These are phyloP conservation scores for Colletotrichum eremochloae DNA, from an alignment of 2,329 filamentous ascomycete genomes.

Conservation along the genomic window DNA sequence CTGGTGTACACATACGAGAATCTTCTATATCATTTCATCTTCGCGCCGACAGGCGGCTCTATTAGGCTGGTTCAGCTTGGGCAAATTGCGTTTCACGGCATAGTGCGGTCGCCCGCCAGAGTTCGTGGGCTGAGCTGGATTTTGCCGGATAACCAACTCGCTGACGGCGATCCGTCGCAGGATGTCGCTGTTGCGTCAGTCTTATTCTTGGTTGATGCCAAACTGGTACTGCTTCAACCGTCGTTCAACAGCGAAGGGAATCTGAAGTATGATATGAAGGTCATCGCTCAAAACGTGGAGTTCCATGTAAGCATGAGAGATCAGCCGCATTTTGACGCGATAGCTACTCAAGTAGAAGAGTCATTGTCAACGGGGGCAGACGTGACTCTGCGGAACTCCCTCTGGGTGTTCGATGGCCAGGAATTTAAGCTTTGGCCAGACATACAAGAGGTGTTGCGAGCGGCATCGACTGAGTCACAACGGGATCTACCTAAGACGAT, in stretches of 20 bases:
- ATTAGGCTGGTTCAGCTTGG: conserved; percentile 92
- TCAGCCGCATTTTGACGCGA: conserved; percentile 65
- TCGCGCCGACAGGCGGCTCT: conserved; percentile 76
- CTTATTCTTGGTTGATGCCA: conserved; percentile 96
- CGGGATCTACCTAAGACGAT: conserved; percentile 82
- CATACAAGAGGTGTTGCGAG: conserved; percentile 84
- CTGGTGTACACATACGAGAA: conserved; percentile 98
- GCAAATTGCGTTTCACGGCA: conserved; percentile 96
- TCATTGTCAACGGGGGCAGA: conserved; percentile 28
- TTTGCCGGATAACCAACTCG: conserved; percentile 87
- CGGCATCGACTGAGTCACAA: conserved; percentile 73
- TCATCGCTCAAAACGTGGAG: conserved; percentile 95
- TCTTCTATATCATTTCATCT: conserved; percentile 93
- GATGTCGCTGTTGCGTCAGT: conserved; percentile 95
- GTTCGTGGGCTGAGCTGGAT: conserved; percentile 97
- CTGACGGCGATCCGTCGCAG: conserved; percentile 93
- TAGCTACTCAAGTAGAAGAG: conserved; percentile 44
- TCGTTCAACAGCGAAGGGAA: conserved; percentile 85
- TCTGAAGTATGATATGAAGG: conserved; percentile 97
- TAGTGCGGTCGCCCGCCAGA: conserved; percentile 91
- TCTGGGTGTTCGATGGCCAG: conserved; percentile 94
- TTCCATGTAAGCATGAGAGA: conserved; percentile 95
- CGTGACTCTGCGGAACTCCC: conserved; percentile 77
- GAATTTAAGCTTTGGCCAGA: conserved; percentile 92
- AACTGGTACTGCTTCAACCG: conserved; percentile 91